These are phyloP conservation scores for Ogataea kodamae DNA, from an alignment of 805 yeast genomes.

Conservation along the genomic window DNA sequence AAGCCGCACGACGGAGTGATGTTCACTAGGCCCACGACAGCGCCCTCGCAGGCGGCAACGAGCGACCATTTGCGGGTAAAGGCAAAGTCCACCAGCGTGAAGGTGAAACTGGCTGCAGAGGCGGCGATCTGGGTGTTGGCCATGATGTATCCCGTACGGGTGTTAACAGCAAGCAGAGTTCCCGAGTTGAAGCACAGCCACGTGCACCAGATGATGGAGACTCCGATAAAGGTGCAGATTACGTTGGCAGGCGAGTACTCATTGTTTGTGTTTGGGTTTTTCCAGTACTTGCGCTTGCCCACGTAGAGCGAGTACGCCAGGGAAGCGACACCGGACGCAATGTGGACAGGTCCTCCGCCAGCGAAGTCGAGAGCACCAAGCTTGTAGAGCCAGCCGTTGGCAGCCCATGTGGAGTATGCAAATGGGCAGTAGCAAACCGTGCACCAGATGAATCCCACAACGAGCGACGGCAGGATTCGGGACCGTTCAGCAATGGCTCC, in stretches of 20 bases:
- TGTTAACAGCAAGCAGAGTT: constrained; percentile 38
- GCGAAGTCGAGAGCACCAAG: constrained; percentile 47
- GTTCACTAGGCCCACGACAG: constrained; percentile 43
- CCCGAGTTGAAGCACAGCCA: constrained; percentile 50
- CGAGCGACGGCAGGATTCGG: constrained; percentile 38
- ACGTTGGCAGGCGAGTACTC: constrained; percentile 36
- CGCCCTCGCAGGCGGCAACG: constrained; percentile 44
- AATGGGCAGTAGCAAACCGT: constrained; percentile 44
- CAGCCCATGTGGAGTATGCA: constrained; percentile 47
- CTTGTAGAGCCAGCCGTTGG: constrained; percentile 41
- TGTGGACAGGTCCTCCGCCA: constrained; percentile 50
- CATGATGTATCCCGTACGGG: constrained; percentile 44
- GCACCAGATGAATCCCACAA: constrained; percentile 39
- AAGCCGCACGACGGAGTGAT: constrained; percentile 47
- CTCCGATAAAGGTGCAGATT: constrained; percentile 40
- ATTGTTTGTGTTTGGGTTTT: constrained; percentile 28
- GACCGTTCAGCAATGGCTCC: constrained; percentile 46
- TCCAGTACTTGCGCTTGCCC: constrained; percentile 39
- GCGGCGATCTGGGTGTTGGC: constrained; percentile 52
- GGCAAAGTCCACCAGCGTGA: constrained; percentile 40
- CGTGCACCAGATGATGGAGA: constrained; percentile 45
- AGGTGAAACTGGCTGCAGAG: constrained; percentile 43
- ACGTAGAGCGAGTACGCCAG: constrained; percentile 40
- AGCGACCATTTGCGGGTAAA: constrained; percentile 37
- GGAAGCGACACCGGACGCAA: constrained; percentile 42